These are phyloP conservation scores for Smallanthus sonchifolius DNA, from an alignment of 129 eudicot genomes.

Conservation along the genomic window DNA sequence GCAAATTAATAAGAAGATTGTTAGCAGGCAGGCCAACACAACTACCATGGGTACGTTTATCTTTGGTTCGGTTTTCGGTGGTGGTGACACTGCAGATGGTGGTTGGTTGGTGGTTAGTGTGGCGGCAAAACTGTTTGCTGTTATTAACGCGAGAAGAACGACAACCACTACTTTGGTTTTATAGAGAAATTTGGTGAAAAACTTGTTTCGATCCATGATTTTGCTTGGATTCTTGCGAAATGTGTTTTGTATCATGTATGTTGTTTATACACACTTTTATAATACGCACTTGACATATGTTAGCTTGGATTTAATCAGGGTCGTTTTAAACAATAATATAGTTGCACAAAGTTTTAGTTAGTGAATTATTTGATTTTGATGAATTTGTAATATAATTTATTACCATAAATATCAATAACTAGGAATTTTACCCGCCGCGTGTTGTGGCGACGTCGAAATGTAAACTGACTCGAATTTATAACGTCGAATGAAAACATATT, in stretches of 20 bases:
- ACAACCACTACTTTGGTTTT: slow-evolving; percentile 2
- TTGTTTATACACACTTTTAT: slow-evolving; percentile 2
- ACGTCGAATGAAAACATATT: too few species aligned
- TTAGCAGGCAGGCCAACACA: slow-evolving; percentile 2
- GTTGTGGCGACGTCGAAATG: too few species aligned
- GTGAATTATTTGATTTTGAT: not conserved
- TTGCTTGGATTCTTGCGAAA: not conserved
- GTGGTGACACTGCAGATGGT: not conserved
- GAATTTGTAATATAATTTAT: too few species aligned
- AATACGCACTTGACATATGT: not conserved
- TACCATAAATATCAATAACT: too few species aligned
- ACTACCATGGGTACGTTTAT: not conserved
- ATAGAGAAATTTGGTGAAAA: too few species aligned
- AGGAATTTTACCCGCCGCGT: too few species aligned
- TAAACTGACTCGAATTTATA: too few species aligned
- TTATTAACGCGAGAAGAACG: not conserved
- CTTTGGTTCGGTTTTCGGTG: not conserved
- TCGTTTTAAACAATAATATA: too few species aligned
- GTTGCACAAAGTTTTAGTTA: not conserved
- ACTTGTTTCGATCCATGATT: slow-evolving; percentile 7
- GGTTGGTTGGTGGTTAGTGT: not conserved
- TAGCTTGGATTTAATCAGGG: not conserved
- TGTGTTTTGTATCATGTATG: not conserved
- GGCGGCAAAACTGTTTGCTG: not conserved
- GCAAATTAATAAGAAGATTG: slow-evolving; percentile 3